Percentiles rank a stretch among this genome's conserved stretches.
phyloP scores from a whole-genome alignment of 805 yeast genomes.

The Kazachstania bromeliacearum region DNA sequence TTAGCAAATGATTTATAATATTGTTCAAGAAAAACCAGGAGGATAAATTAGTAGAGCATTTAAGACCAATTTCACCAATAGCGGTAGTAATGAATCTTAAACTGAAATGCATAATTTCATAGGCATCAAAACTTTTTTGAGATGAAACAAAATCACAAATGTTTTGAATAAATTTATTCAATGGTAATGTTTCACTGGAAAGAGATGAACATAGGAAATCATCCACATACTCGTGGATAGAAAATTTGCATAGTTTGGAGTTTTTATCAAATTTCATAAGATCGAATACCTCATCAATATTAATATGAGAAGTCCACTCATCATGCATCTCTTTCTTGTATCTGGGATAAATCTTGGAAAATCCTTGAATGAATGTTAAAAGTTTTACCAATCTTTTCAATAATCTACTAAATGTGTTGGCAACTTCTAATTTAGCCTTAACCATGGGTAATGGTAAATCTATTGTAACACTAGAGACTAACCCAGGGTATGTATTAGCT shows the following conservation, averaged over 20 bases:
- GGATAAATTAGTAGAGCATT: constrained; percentile 9
- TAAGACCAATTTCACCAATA: constrained; percentile 20
- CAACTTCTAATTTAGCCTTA: constrained; percentile 39
- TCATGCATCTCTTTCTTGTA: constrained; percentile 43
- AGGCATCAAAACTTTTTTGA: too few relatives aligned
- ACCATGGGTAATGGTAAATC: constrained; percentile 44
- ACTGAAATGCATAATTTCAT: constrained; percentile 15
- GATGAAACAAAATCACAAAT: too few relatives aligned
- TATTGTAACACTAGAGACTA: constrained; percentile 32
- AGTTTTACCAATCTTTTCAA: constrained; percentile 45
- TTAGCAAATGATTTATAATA: constrained; percentile 12
- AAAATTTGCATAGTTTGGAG: constrained; percentile 4
- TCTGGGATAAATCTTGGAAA: constrained; percentile 38
- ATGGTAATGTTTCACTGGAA: constrained; percentile 13
- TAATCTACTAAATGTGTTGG: constrained; percentile 44
- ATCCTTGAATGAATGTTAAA: constrained; percentile 41
- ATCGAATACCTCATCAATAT: constrained; percentile 25
- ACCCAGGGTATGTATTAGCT: constrained; percentile 38
- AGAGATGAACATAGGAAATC: constrained; percentile 8
- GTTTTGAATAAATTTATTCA: too few relatives aligned
- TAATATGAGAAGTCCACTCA: constrained; percentile 48
- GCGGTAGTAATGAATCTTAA: constrained; percentile 19
- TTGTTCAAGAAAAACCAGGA: constrained; percentile 17
- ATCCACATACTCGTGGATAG: constrained; percentile 2
- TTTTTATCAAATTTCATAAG: not conserved